Percentiles rank a stretch among this genome's conserved stretches.
phyloP scores from a whole-genome alignment of 495 filamentous ascomycete genomes.

The Penicillium cinerascens region DNA sequence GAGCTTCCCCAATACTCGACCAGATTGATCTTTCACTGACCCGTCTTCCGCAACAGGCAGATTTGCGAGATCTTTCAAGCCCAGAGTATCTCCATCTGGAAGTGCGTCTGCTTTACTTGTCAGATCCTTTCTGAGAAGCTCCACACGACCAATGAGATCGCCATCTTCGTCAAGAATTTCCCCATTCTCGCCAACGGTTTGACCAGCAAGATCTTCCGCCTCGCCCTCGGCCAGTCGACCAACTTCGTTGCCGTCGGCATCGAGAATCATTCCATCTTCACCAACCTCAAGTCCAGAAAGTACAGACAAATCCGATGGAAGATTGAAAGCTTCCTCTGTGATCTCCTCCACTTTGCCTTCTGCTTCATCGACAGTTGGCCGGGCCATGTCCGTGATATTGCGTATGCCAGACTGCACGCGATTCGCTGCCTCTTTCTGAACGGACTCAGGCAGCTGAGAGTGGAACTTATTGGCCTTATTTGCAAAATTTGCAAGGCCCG shows the following conservation, averaged over 20 bases:
- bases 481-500: background rate
- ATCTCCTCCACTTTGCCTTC: background rate
- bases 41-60: no score
- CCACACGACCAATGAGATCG: no score
- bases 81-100: no score
- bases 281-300: background rate
- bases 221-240: background rate
- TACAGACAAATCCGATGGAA: background rate
- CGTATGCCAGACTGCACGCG: background rate
- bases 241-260: background rate
- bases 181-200: background rate
- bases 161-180: background rate
- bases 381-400: background rate
- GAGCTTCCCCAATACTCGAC: background rate
- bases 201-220: background rate
- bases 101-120: no score
- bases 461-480: background rate
- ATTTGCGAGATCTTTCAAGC: no score
- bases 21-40: no score
- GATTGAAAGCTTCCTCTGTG: background rate
- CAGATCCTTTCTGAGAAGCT: no score
- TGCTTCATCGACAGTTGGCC: background rate
- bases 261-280: background rate
- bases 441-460: constrained; percentile 5
- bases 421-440: background rate